These are phyloP conservation scores for Chlorociboria aeruginascens DNA, from an alignment of 495 filamentous ascomycete genomes.

Conservation along the genomic window DNA sequence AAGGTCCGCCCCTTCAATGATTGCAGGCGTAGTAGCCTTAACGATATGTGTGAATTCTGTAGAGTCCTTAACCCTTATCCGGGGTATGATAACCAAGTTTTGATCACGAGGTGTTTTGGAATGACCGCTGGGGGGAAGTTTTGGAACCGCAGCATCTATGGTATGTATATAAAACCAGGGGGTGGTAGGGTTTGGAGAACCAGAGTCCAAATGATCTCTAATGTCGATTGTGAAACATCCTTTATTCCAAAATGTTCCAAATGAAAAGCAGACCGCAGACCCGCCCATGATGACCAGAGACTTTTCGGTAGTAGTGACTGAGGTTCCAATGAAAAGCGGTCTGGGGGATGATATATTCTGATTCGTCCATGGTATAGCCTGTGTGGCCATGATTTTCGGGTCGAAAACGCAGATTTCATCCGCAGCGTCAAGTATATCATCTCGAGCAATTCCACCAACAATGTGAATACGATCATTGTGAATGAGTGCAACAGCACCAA, in stretches of 20 bases:
- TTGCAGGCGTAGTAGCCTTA: conserved; percentile 43
- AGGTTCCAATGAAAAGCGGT: conserved; percentile 53
- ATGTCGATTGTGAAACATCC: conserved; percentile 29
- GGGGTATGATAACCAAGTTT: background rate
- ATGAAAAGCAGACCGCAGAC: conserved; percentile 82
- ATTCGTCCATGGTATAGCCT: background rate
- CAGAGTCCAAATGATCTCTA: background rate
- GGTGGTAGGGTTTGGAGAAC: background rate
- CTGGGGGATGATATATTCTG: conserved; percentile 8
- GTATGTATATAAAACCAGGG: conserved; percentile 7
- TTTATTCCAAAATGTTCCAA: conserved; percentile 66
- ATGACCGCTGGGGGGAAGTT: background rate
- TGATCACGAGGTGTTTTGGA: too few relatives aligned
- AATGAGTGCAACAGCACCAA: conserved; percentile 24
- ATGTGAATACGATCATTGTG: conserved; percentile 22
- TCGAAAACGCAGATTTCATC: conserved; percentile 10
- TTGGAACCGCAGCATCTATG: background rate
- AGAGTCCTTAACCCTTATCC: conserved; percentile 28
- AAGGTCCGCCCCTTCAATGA: conserved; percentile 53
- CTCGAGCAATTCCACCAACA: conserved; percentile 37
- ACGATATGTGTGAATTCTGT: conserved; percentile 48
- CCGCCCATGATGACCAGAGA: conserved; percentile 57
- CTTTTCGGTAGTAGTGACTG: conserved; percentile 24
- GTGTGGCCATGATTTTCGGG: background rate
- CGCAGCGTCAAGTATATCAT: conserved; percentile 6